Evolutionary conservation across 495 filamentous ascomycete genomes (phyloP).

Genomic region (Podospora fimiseda): DNA sequence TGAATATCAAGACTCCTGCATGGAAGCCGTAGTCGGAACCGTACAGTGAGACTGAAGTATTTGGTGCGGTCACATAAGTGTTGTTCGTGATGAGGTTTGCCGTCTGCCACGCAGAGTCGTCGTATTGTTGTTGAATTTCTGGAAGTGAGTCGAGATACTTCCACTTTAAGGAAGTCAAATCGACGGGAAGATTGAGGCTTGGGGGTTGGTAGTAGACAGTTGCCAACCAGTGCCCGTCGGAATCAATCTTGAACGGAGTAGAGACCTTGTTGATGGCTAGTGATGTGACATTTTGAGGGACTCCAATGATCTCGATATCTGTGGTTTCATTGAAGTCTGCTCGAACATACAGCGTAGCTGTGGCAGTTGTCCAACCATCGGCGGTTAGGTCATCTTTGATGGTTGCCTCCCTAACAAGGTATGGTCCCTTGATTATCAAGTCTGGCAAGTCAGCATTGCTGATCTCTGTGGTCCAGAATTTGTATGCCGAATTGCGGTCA

Average conservation of each 20-base stretch:
- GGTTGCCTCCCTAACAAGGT: constrained; percentile 62
- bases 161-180: constrained; percentile 52
- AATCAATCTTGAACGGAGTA: constrained; percentile 33
- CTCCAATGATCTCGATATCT: constrained; percentile 55
- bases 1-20: constrained; percentile 60
- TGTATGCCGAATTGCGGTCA: constrained; percentile 68
- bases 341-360: constrained; percentile 46
- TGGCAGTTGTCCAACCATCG: not conserved
- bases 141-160: constrained; percentile 65
- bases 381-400: constrained; percentile 31
- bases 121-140: constrained; percentile 56
- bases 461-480: constrained; percentile 64
- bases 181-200: constrained; percentile 46
- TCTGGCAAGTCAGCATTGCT: constrained; percentile 21
- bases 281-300: constrained; percentile 40
- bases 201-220: constrained; percentile 50
- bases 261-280: constrained; percentile 56
- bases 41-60: constrained; percentile 60
- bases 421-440: constrained; percentile 65
- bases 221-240: constrained; percentile 48
- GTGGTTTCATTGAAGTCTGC: constrained; percentile 70
- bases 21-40: constrained; percentile 70
- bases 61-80: constrained; percentile 39
- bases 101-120: constrained; percentile 59
- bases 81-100: constrained; percentile 55